phyloP scores from a whole-genome alignment of 2,329 filamentous ascomycete genomes.

The Pleoardoris graminearum region DNA sequence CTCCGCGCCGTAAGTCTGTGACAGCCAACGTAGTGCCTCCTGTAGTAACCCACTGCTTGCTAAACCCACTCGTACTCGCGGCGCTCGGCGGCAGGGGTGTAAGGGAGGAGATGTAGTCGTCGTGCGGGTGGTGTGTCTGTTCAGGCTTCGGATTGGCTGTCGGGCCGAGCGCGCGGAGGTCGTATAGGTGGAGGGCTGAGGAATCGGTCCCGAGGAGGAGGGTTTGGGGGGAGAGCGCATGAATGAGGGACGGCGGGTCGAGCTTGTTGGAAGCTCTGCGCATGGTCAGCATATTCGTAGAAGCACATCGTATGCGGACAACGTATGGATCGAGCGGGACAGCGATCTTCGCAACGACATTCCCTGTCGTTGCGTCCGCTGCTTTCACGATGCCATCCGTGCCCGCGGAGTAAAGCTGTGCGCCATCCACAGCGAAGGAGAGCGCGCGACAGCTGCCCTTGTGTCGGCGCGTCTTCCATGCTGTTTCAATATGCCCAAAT shows the following conservation, averaged over 20 bases:
- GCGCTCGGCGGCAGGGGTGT: slow-evolving; percentile 78
- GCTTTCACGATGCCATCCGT: slow-evolving; percentile 67
- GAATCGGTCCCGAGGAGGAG: slow-evolving; percentile 90
- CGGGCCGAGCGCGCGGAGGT: slow-evolving; percentile 66
- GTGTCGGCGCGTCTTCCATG: slow-evolving; percentile 87
- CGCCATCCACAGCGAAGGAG: slow-evolving; percentile 77
- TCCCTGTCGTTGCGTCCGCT: slow-evolving; percentile 60
- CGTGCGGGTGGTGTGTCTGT: slow-evolving; percentile 83
- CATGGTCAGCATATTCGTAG: slow-evolving; percentile 14
- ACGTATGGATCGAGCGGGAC: slow-evolving; percentile 61
- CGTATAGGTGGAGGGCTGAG: slow-evolving; percentile 83
- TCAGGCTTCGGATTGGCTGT: slow-evolving; percentile 60
- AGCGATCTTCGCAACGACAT: slow-evolving; percentile 79
- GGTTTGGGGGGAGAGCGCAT: slow-evolving; percentile 83
- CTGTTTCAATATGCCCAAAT: slow-evolving; percentile 74
- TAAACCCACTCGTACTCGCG: slow-evolving; percentile 82
- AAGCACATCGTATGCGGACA: neutral
- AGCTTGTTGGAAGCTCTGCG: slow-evolving; percentile 51
- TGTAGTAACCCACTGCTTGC: slow-evolving; percentile 94
- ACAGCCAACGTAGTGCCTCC: slow-evolving; percentile 89
- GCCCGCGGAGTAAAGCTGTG: slow-evolving; percentile 63
- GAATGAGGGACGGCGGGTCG: slow-evolving; percentile 79
- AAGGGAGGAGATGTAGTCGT: slow-evolving; percentile 89
- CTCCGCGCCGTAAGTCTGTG: slow-evolving; percentile 83
- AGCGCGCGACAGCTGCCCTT: slow-evolving; percentile 90